These are phyloP conservation scores for Trichoderma sp. DNA, from an alignment of 2,329 filamentous ascomycete genomes.

Conservation along the genomic window DNA sequence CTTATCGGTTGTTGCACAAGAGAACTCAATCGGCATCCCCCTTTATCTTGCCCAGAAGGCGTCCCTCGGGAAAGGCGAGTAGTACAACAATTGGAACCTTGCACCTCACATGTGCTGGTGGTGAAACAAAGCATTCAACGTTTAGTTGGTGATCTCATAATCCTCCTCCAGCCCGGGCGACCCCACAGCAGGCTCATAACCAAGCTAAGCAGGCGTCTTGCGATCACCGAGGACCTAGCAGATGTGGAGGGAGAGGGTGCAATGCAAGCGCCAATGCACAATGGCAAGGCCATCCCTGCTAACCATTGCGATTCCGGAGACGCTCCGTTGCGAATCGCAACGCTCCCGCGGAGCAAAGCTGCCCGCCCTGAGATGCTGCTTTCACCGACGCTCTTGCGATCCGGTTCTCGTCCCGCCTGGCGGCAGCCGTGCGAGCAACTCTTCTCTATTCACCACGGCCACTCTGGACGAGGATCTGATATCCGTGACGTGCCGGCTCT, in stretches of 20 bases:
- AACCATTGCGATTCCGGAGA: conserved; percentile 21
- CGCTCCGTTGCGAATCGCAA: conserved; percentile 3
- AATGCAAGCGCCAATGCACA: conserved; percentile 15
- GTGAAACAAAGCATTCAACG: background rate
- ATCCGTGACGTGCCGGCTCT: conserved; percentile 25
- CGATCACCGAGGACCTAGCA: conserved; percentile 17
- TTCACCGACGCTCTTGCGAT: background rate
- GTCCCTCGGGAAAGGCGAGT: background rate
- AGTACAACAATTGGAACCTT: background rate
- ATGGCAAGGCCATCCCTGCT: conserved; percentile 20
- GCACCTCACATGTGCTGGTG: background rate
- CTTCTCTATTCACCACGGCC: background rate
- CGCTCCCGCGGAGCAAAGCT: background rate
- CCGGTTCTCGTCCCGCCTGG: background rate
- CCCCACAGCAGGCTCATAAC: conserved; percentile 17
- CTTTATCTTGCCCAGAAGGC: background rate
- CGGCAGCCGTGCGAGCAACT: background rate
- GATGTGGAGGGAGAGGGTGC: conserved; percentile 15
- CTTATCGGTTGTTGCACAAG: background rate
- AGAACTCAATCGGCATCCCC: background rate
- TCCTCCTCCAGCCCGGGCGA: conserved; percentile 13
- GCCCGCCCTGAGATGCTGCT: background rate
- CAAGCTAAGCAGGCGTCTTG: conserved; percentile 12
- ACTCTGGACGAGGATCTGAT: conserved; percentile 24
- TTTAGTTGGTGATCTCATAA: background rate